phyloP scores from a whole-genome alignment of 495 filamentous ascomycete species.

The Cryomyces minteri region DNA sequence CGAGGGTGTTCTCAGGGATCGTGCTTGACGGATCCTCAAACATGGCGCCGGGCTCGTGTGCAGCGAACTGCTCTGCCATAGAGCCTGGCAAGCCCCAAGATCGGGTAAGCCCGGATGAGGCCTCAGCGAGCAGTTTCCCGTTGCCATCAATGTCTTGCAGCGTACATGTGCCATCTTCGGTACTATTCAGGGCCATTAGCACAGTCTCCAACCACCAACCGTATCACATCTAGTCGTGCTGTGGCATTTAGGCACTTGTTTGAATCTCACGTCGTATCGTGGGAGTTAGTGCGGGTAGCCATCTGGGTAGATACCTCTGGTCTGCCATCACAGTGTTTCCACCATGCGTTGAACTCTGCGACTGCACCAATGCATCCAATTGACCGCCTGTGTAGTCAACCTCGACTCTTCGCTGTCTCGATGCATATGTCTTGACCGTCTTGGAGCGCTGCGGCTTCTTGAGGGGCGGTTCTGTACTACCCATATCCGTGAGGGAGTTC shows the following conservation, averaged over 20 bases:
- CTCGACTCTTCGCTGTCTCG: not conserved
- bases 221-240: not conserved
- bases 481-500: not conserved
- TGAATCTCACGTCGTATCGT: not conserved
- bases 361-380: not conserved
- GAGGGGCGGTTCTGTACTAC: not conserved
- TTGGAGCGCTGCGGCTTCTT: conserved; percentile 1
- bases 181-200: too few relatives aligned
- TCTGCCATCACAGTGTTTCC: too few relatives aligned
- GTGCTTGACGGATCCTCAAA: conserved; percentile 12
- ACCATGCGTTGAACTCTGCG: too few relatives aligned
- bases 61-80: conserved; percentile 2
- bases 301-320: too few relatives aligned
- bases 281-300: too few relatives aligned
- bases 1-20: conserved; percentile 8
- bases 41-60: conserved; percentile 9
- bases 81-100: conserved; percentile 5
- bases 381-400: not conserved
- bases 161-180: not conserved
- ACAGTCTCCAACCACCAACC: too few relatives aligned
- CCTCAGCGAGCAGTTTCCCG: not conserved
- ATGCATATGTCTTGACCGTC: conserved; percentile 4
- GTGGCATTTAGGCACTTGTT: not conserved
- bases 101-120: conserved; percentile 1
- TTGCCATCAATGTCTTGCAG: not conserved